Percentiles rank a stretch among this genome's conserved stretches.
Conservation (phyloP, 106 monocot species). For the Acorus gramineus region DNA sequence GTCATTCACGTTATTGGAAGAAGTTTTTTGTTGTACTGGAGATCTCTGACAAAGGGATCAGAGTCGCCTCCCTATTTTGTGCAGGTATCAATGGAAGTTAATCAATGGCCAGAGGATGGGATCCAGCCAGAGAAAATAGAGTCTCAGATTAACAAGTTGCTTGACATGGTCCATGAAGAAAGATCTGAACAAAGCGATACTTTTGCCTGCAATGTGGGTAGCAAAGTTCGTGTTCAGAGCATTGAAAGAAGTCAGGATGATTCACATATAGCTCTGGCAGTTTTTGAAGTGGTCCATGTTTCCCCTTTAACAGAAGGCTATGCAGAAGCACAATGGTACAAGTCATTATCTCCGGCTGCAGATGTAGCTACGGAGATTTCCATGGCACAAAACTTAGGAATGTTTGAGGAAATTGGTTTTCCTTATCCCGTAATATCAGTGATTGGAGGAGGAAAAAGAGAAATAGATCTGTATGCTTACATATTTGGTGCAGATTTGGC, state of each 20-base stretch:
- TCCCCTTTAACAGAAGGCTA: conserved; percentile 46
- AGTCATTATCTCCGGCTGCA: conserved; percentile 76
- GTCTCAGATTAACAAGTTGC: conserved; percentile 69
- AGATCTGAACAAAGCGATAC: conserved; percentile 34
- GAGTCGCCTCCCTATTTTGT: conserved; percentile 95
- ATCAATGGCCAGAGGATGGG: conserved; percentile 85
- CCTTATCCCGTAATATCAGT: conserved; percentile 81
- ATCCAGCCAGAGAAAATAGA: conserved; percentile 92
- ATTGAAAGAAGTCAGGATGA: conserved; percentile 80
- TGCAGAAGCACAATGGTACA: conserved; percentile 37
- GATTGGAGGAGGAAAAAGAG: conserved; percentile 84
- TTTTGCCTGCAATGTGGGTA: conserved; percentile 37
- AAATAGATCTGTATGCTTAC: conserved; percentile 89
- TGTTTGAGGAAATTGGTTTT: conserved; percentile 62
- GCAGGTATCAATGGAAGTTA: conserved; percentile 81
- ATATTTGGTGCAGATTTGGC: conserved; percentile 95
- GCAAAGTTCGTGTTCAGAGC: conserved; percentile 81
- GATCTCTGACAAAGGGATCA: conserved; percentile 76
- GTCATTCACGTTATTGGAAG: conserved; percentile 31
- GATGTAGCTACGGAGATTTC: conserved; percentile 79
- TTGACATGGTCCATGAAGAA: conserved; percentile 48
- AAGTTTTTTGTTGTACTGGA: conserved; percentile 77
- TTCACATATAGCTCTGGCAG: conserved; percentile 57
- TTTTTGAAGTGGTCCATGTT: conserved; percentile 89
- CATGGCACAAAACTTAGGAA: conserved; percentile 33